Evolutionary conservation across 1,284 basidiomycete genomes (phyloP).

Genomic region (Ustilago tritici): DNA sequence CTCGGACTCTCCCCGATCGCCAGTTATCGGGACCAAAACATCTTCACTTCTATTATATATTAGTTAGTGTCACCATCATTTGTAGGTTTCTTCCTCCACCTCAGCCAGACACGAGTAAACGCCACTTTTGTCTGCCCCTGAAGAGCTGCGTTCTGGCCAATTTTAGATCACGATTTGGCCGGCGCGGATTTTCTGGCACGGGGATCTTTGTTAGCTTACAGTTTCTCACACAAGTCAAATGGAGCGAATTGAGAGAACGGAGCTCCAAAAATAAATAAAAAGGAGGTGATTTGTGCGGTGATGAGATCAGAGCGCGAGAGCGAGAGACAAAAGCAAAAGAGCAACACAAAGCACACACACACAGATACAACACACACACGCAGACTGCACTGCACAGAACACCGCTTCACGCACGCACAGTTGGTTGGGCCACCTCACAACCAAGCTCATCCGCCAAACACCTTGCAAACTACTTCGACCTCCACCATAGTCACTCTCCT

Average conservation of each 20-base stretch:
- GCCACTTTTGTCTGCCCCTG: neutral
- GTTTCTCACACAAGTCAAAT: neutral
- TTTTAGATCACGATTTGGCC: neutral
- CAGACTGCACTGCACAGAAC: neutral
- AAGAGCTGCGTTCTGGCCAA: neutral
- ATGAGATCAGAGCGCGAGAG: neutral
- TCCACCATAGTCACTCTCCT: slow-evolving; percentile 1
- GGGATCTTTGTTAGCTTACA: neutral
- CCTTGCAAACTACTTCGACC: neutral
- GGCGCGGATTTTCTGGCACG: neutral
- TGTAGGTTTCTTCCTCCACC: neutral
- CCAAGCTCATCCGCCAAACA: neutral
- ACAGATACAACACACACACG: neutral
- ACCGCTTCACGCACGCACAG: neutral
- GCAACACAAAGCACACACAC: slow-evolving; percentile 5
- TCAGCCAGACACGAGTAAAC: neutral
- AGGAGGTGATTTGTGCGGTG: slow-evolving; percentile 4
- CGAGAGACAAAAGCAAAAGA: neutral
- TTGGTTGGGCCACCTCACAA: neutral
- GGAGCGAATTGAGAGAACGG: neutral
- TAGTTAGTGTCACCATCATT: neutral
- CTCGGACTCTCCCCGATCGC: too few relatives aligned
- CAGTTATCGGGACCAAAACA: too few relatives aligned
- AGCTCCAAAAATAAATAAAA: neutral
- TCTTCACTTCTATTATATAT: too few relatives aligned